Conservation (phyloP, 139 green algal genomes). For the Volvox reticuliferus region DNA sequence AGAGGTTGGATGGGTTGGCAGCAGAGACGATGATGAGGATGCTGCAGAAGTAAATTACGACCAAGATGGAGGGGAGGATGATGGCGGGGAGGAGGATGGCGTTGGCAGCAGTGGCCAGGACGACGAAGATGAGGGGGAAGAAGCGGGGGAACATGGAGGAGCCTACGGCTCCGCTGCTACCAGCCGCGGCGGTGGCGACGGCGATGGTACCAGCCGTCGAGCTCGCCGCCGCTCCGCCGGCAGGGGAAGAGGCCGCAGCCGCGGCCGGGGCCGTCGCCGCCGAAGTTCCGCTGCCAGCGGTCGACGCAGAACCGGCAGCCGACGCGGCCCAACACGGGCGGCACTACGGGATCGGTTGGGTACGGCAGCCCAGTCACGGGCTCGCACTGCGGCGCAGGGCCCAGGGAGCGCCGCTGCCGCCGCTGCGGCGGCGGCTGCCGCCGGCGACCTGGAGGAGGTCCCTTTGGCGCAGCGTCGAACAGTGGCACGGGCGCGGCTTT, state of each 20-base stretch:
- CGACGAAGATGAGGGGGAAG: not conserved
- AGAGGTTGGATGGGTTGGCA: not conserved
- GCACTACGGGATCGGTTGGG: not conserved
- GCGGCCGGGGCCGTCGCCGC: not conserved
- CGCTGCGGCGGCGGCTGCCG: not conserved
- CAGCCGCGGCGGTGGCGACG: not conserved
- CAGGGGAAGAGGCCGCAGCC: not conserved
- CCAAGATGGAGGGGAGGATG: not conserved
- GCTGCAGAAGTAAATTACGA: not conserved
- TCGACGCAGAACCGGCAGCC: not conserved
- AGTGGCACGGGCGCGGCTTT: slow-evolving; percentile 18
- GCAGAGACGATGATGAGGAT: not conserved
- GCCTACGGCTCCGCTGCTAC: not conserved
- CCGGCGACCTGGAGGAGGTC: not conserved
- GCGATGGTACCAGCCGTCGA: not conserved
- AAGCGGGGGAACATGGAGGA: not conserved
- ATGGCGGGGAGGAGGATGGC: not conserved
- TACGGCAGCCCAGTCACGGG: not conserved
- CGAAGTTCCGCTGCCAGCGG: not conserved
- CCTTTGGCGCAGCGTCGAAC: slow-evolving; percentile 35
- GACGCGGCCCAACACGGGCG: not conserved
- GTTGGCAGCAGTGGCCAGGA: not conserved
- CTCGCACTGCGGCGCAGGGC: not conserved
- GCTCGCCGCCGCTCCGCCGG: not conserved
- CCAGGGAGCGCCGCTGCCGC: not conserved